Evolutionary conservation across 345 rosid species (phyloP), one percentile per base, ranked within the genome.

Genomic region (Moricandia moricandioides): DNA sequence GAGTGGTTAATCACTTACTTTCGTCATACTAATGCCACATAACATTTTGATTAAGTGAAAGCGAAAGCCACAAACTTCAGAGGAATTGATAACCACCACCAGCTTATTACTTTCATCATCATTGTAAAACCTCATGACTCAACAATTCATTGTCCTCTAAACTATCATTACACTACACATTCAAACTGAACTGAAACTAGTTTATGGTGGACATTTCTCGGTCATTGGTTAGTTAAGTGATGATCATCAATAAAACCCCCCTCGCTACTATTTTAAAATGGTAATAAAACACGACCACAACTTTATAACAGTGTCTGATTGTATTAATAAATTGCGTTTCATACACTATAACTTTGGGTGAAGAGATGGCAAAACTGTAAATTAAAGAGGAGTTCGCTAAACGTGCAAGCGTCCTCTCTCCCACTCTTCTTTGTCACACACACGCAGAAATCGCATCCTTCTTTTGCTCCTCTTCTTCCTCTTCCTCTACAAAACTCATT

Each of bases 321-420:
- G n/a, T 54, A 3, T 3, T 51, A 16, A 47, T 54, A 40, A 11
- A 11, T 40, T 11, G 10, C n/a, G n/a, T 40, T 40, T 10, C 47
- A 40, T 11, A 39, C 33, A 5, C 6, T 39, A 8, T 7, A 17
- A 17, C 16, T 17, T 26, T 18, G 2, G 47, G 2, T 2, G 0
- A 18, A 18, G 29, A 8, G 16, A 24, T 26, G 62, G 47, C 29
- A 62, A 35, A 34, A 9, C 8, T 26, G 66, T 62, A 34, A 34
- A 0, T 9, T 18, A 4, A 29, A 7, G 16, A 24, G 33, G 3
- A 39, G 60, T 40, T 76, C 17, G 29, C 57, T 34, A 62, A 76
- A 76, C 75, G 75, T 76, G 75, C 17, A 55, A 69, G 59, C 39
- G 58, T n/a, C 74, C 52, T 62, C 74, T 69, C 74, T 62, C 74